phyloP scores from a whole-genome alignment of 805 yeast species.

The Zygosaccharomyces bisporus region DNA sequence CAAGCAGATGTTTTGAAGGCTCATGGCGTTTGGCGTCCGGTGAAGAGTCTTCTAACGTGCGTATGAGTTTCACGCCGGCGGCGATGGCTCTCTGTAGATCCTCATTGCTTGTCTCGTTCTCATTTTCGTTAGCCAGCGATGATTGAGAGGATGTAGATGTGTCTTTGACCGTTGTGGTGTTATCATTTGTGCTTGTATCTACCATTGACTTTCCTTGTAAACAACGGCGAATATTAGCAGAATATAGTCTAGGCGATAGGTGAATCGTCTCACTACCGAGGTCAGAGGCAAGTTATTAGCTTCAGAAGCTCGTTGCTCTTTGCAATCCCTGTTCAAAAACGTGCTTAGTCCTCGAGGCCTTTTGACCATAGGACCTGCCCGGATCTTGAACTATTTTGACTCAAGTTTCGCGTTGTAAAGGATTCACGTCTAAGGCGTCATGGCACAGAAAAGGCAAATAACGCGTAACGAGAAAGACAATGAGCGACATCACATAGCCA shows the following conservation, averaged over 20 bases:
- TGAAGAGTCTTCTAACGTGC: constrained; percentile 2
- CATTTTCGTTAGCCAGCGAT: constrained; percentile 2
- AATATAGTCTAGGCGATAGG: too few species aligned
- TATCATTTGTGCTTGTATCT: constrained; percentile 6
- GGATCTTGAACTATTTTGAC: neutral
- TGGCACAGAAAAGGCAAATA: constrained; percentile 5
- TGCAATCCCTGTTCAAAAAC: neutral
- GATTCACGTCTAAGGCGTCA: constrained; percentile 1
- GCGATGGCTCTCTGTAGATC: constrained; percentile 3
- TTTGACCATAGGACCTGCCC: neutral
- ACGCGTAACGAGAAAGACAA: neutral
- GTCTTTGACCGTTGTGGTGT: constrained; percentile 3
- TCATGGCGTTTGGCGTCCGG: neutral
- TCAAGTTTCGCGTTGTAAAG: constrained; percentile 7
- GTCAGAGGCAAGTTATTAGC: too few species aligned
- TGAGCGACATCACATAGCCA: too few species aligned
- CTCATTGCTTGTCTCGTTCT: constrained; percentile 1
- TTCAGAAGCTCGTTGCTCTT: neutral
- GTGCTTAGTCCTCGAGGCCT: neutral
- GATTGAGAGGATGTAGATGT: constrained; percentile 4
- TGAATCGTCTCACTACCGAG: too few species aligned
- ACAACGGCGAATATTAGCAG: too few species aligned
- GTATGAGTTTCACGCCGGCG: constrained; percentile 3
- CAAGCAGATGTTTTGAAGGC: neutral
- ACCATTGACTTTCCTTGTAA: constrained; percentile 1